Conservation (phyloP, 371 early-diverging fungal genomes). For the Syncephalis fuscata region DNA sequence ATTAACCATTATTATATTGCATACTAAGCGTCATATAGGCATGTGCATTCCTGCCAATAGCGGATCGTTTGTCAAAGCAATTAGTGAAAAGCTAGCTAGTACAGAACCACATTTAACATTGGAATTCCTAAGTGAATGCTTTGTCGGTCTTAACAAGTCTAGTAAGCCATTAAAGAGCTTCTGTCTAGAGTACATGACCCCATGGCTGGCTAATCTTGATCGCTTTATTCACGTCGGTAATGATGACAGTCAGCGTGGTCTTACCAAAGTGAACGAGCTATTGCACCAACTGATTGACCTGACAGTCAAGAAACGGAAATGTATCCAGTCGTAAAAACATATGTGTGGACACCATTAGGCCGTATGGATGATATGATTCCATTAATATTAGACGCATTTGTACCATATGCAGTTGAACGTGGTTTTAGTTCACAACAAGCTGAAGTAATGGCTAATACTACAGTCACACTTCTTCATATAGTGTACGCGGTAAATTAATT, state of each 20-base stretch:
- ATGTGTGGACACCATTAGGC: conserved; percentile 71
- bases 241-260: conserved; percentile 24
- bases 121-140: conserved; percentile 77
- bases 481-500: conserved; percentile 66
- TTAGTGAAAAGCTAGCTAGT: conserved; percentile 65
- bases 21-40: conserved; percentile 22
- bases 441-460: conserved; percentile 74
- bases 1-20: not conserved
- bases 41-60: conserved; percentile 85
- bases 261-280: conserved; percentile 52
- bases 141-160: conserved; percentile 70
- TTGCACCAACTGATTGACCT: conserved; percentile 60
- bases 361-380: conserved; percentile 64
- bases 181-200: conserved; percentile 77
- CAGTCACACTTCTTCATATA: conserved; percentile 72
- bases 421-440: conserved; percentile 67
- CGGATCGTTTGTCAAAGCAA: conserved; percentile 54
- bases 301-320: conserved; percentile 72
- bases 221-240: not conserved
- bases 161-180: conserved; percentile 54
- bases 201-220: conserved; percentile 67
- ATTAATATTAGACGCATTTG: conserved; percentile 63
- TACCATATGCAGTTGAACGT: conserved; percentile 58
- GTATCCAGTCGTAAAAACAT: conserved; percentile 67
- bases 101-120: conserved; percentile 65